These are phyloP conservation scores for Crucihimalaya himalaica DNA, from an alignment of 345 rosid species.

Conservation along the genomic window DNA sequence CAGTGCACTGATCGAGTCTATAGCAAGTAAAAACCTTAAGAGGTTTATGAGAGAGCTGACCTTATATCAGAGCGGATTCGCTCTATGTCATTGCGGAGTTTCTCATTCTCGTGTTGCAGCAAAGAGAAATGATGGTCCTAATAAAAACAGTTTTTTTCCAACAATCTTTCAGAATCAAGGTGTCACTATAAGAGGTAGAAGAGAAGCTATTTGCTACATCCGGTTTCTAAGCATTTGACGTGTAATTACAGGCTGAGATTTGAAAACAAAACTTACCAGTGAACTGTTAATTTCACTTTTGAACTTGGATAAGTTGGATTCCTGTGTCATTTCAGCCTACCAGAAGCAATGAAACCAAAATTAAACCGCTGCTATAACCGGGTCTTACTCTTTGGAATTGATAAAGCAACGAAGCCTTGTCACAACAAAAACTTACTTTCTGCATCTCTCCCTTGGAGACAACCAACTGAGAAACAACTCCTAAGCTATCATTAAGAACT, in stretches of 20 bases:
- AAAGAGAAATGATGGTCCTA: slow-evolving; percentile 75
- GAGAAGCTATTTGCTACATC: background rate
- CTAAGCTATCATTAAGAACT: slow-evolving; percentile 73
- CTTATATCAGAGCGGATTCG: slow-evolving; percentile 77
- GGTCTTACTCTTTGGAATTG: background rate
- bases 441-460: slow-evolving; percentile 85
- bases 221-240: background rate
- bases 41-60: slow-evolving; percentile 36
- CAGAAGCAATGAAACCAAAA: slow-evolving; percentile 3
- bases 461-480: slow-evolving; percentile 71
- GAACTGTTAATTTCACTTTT: slow-evolving; percentile 75
- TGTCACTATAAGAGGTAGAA: background rate
- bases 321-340: slow-evolving; percentile 74
- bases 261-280: slow-evolving; percentile 48
- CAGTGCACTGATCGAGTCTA: slow-evolving; percentile 12
- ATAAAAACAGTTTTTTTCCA: background rate
- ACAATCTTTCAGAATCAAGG: background rate
- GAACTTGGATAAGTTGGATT: slow-evolving; percentile 75
- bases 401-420: background rate
- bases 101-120: slow-evolving; percentile 87
- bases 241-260: background rate
- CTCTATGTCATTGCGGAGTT: slow-evolving; percentile 73
- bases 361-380: background rate
- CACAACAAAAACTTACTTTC: slow-evolving; percentile 48
- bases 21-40: background rate